These are phyloP conservation scores for Aspergillus avenaceus DNA, from an alignment of 495 filamentous ascomycete species.

Conservation along the genomic window DNA sequence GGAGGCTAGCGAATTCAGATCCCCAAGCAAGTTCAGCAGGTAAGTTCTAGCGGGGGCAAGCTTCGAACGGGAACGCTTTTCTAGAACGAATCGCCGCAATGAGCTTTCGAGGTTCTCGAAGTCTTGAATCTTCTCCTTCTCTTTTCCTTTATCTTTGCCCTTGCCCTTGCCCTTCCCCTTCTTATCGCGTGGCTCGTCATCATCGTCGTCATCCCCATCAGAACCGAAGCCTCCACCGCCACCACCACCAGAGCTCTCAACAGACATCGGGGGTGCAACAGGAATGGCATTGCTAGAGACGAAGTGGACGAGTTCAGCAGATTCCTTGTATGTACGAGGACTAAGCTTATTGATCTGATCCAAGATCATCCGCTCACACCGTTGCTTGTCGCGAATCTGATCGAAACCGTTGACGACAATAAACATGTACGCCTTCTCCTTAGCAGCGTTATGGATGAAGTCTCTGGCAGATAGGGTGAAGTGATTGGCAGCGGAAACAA, in stretches of 20 bases:
- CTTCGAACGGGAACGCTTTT: constrained; percentile 92
- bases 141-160: constrained; percentile 84
- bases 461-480: constrained; percentile 95
- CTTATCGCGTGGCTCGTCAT: too few species aligned
- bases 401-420: constrained; percentile 98
- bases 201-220: constrained; percentile 44
- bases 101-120: constrained; percentile 87
- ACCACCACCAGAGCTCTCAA: constrained; percentile 44
- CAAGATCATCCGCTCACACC: constrained; percentile 84
- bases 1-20: constrained; percentile 73
- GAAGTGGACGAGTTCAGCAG: constrained; percentile 90
- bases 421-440: constrained; percentile 98
- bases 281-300: constrained; percentile 95
- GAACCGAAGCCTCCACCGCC: constrained; percentile 57
- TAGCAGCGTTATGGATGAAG: constrained; percentile 91
- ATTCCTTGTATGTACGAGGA: constrained; percentile 88
- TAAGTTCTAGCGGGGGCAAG: constrained; percentile 95
- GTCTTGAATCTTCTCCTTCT: constrained; percentile 79
- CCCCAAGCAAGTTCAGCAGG: constrained; percentile 86
- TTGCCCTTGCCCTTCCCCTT: constrained; percentile 40
- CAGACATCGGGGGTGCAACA: constrained; percentile 52
- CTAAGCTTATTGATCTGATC: constrained; percentile 83
- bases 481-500: constrained; percentile 95
- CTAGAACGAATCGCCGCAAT: constrained; percentile 87
- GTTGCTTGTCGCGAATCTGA: constrained; percentile 82